These are phyloP conservation scores for Neophaeococcomyces aloes DNA, from an alignment of 2,329 filamentous ascomycete genomes.

Conservation along the genomic window DNA sequence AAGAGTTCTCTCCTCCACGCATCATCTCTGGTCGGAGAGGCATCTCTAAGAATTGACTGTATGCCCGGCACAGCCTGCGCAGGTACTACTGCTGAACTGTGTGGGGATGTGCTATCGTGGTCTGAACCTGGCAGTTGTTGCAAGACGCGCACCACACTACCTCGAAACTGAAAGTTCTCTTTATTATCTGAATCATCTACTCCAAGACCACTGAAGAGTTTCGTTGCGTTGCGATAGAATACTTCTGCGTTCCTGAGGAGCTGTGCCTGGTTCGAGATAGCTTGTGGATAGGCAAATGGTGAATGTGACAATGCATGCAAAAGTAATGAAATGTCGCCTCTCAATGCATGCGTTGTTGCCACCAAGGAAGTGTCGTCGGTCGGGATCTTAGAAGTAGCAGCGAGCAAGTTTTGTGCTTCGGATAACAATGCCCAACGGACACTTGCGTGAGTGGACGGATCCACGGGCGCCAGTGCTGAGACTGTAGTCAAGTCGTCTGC, in stretches of 20 bases:
- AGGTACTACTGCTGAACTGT: conserved; percentile 6
- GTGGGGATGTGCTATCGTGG: conserved; percentile 8
- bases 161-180: background rate
- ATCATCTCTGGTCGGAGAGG: conserved; percentile 3
- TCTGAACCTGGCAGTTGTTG: background rate
- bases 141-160: background rate
- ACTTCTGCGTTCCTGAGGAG: conserved; percentile 47
- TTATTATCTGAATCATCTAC: conserved; percentile 22
- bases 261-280: conserved; percentile 35
- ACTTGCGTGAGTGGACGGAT: conserved; percentile 23
- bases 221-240: conserved; percentile 45
- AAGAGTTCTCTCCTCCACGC: conserved; percentile 16
- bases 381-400: conserved; percentile 42
- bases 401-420: conserved; percentile 33
- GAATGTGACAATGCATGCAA: conserved; percentile 42
- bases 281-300: conserved; percentile 33
- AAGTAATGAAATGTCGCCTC: conserved; percentile 47
- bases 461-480: conserved; percentile 22
- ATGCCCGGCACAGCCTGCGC: conserved; percentile 3
- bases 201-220: conserved; percentile 13
- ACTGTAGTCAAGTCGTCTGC: conserved; percentile 24
- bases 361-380: conserved; percentile 15
- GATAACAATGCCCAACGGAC: conserved; percentile 45
- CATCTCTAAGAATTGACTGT: background rate
- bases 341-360: conserved; percentile 43